Base-by-base conservation (phyloP, 1,139 yeast genomes). In the Hyphopichia buzzinii region DNA sequence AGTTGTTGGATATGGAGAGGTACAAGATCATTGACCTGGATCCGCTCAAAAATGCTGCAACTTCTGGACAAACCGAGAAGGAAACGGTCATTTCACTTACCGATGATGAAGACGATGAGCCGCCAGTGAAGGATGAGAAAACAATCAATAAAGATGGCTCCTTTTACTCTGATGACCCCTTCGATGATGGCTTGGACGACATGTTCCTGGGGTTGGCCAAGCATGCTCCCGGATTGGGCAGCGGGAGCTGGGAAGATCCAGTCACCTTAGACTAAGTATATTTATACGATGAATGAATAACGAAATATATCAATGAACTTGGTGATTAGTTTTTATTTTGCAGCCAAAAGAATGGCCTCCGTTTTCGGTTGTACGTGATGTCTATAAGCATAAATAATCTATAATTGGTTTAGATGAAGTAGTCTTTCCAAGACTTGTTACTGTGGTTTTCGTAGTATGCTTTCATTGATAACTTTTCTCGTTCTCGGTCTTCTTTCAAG, bases 231-330 rank as follows among this genome's bases (percentile, higher is more conserved):
- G 4, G 38, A 38, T 21, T 33, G 25, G 69, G 67, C 14, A 43
- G 52, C 1, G 72, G 72, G 1, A 63, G 66, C 37, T 67, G 71
- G 71, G 66, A 61, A 25, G 68, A 67, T 39, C 74, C 74, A 4
- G 49, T 60, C 24, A 57, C 59, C 2, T 40, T 62, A 28, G 67
- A 62, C 39, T 60, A 43, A 38, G 10, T 28, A n/a, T 19, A 10
- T 19, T 7, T 19, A 19, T 19, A 19, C 23, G 23, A 19, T 10
- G 10, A 19, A 19, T 10, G 23, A 19, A 6, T 19, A 19, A 19
- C 10, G 23, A 19, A 7, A 7, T 19, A 19, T 7, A 19, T n/a
- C n/a, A n/a, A n/a, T n/a, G n/a, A n/a, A n/a, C n/a, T n/a, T n/a
- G n/a, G n/a, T n/a, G n/a, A n/a, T n/a, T n/a, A n/a, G n/a, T n/a